Evolutionary conservation across 148 eudicot genomes (phyloP).

Genomic region (Chenopodium berlandieri): DNA sequence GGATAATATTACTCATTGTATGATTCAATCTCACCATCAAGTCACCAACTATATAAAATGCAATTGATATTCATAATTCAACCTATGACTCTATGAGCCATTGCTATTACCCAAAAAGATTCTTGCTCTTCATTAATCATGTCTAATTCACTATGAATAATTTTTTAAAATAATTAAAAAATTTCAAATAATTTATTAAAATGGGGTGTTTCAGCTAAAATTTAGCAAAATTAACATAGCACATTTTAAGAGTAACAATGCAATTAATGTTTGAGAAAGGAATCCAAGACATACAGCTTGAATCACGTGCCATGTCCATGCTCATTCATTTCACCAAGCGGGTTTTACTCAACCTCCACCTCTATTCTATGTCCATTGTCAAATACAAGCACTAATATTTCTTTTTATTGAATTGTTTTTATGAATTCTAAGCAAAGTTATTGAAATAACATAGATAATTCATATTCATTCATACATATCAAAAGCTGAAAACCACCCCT

Average conservation of each 20-base stretch:
- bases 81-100: neutral
- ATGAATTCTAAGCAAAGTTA: neutral
- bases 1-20: neutral
- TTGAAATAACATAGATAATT: neutral
- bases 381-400: neutral
- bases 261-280: neutral
- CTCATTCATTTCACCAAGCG: neutral
- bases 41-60: neutral
- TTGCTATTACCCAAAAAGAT: slow-evolving; percentile 9
- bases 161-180: neutral
- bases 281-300: slow-evolving; percentile 13
- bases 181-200: neutral
- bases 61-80: neutral
- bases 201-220: slow-evolving; percentile 4
- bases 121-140: neutral
- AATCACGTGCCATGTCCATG: slow-evolving; percentile 20
- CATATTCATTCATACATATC: slow-evolving; percentile 2
- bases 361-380: neutral
- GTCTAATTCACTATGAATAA: neutral
- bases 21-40: neutral
- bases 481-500: neutral
- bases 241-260: neutral
- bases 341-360: neutral
- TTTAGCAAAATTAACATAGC: slow-evolving; percentile 8
- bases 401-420: neutral